Conservation (phyloP, 2,329 filamentous ascomycete genomes). For the Diaporthe amygdali region DNA sequence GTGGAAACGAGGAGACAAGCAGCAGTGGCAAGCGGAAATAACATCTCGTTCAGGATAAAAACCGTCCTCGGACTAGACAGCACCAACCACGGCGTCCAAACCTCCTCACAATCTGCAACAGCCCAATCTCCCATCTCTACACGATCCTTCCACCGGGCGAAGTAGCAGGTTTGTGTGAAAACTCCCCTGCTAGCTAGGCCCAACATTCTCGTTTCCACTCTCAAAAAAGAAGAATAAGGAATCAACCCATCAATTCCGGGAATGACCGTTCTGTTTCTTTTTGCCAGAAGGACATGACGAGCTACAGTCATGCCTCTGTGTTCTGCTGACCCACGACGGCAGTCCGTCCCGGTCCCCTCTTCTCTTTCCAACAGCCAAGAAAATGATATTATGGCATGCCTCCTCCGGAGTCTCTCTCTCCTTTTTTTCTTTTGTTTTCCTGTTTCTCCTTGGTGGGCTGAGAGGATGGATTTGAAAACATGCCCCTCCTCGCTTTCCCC, state of each 20-base stretch:
- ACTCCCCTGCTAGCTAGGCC: not conserved
- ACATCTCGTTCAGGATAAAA: not conserved
- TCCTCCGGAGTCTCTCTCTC: not conserved
- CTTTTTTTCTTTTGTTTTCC: not conserved
- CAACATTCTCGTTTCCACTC: not conserved
- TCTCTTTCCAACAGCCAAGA: slow-evolving; percentile 13
- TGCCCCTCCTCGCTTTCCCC: not conserved
- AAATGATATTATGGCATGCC: not conserved
- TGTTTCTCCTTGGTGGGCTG: not conserved
- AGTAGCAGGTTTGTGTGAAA: no score
- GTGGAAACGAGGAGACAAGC: no score
- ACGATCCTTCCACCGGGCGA: not conserved
- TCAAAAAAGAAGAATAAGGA: not conserved
- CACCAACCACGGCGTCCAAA: not conserved
- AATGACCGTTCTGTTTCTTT: not conserved
- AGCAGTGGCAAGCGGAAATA: not conserved
- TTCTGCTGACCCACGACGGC: not conserved
- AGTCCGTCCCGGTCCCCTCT: not conserved
- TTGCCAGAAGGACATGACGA: not conserved
- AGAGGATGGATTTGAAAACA: not conserved
- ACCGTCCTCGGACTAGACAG: not conserved
- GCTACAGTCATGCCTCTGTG: not conserved
- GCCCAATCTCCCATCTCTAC: not conserved
- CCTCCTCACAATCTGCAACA: slow-evolving; percentile 11
- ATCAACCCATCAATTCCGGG: slow-evolving; percentile 9